A percentile compares a stretch with the other conserved stretches of the same genome.
Conservation (phyloP, 2,329 filamentous ascomycete genomes). For the Ilyonectria sp. region DNA sequence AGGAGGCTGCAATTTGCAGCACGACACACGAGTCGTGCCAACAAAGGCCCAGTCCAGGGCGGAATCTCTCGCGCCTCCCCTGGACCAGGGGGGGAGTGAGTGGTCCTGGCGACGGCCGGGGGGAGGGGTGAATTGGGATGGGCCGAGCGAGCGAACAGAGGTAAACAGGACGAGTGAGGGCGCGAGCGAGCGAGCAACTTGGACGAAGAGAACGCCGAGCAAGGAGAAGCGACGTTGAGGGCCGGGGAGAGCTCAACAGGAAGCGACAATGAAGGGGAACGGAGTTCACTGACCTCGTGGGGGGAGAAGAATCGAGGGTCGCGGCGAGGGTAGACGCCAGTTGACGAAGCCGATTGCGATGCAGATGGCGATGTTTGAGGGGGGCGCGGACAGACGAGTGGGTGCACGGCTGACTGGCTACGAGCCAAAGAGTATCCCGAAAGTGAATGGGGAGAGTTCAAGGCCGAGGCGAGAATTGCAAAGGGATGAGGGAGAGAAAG, state of each 20-base stretch:
- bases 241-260: neutral
- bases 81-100: conserved; percentile 47
- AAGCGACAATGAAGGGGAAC: neutral
- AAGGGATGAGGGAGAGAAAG: conserved; percentile 23
- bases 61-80: conserved; percentile 51
- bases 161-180: conserved; percentile 19
- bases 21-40: conserved; percentile 52
- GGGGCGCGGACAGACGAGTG: conserved; percentile 15
- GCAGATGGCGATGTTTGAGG: conserved; percentile 6
- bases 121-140: conserved; percentile 38
- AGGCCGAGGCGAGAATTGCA: conserved; percentile 27
- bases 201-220: neutral
- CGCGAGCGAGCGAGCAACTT: conserved; percentile 3
- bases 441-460: conserved; percentile 35
- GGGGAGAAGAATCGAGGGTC: neutral
- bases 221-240: neutral
- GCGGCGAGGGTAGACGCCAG: neutral
- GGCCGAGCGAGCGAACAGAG: conserved; percentile 30
- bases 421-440: conserved; percentile 23
- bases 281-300: conserved; percentile 28
- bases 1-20: conserved; percentile 50
- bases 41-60: conserved; percentile 49
- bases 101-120: conserved; percentile 36
- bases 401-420: conserved; percentile 32
- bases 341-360: conserved; percentile 4